Conservation (phyloP, 345 rosid genomes). For the Draba incana region DNA sequence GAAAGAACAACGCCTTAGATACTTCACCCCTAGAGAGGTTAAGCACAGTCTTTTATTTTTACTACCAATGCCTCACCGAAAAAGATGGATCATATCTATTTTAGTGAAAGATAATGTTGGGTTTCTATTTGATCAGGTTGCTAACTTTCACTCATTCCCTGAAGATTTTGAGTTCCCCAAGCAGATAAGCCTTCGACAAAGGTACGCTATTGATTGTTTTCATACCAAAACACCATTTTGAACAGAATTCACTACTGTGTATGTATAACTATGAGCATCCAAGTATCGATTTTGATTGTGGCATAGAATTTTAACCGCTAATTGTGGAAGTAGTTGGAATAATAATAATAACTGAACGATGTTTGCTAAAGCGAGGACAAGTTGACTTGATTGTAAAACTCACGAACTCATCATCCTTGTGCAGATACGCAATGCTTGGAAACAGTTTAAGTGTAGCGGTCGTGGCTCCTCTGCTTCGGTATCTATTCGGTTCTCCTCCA, state of each 20-base stretch:
- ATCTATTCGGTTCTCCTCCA: conserved; percentile 59
- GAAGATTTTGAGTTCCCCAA: conserved; percentile 73
- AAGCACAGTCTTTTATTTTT: conserved; percentile 2
- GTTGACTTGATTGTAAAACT: neutral
- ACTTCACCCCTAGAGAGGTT: conserved; percentile 93
- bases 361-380: neutral
- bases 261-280: neutral
- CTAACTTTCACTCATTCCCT: conserved; percentile 92
- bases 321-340: neutral
- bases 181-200: conserved; percentile 71
- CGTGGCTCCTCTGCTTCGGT: conserved; percentile 76
- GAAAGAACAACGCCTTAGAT: conserved; percentile 79
- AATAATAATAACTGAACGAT: neutral
- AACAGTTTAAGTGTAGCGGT: conserved; percentile 92
- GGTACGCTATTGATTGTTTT: conserved; percentile 46
- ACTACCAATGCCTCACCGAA: conserved; percentile 7
- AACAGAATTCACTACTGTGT: neutral
- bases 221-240: neutral
- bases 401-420: conserved; percentile 4
- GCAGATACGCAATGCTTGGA: conserved; percentile 91
- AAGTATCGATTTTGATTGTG: neutral
- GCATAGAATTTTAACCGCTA: neutral
- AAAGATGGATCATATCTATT: conserved; percentile 1
- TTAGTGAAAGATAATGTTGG: neutral
- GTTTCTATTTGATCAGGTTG: conserved; percentile 57